These are phyloP conservation scores for Tillandsia fasciculata DNA, from an alignment of 176 grass and related monocot genomes.

Conservation along the genomic window DNA sequence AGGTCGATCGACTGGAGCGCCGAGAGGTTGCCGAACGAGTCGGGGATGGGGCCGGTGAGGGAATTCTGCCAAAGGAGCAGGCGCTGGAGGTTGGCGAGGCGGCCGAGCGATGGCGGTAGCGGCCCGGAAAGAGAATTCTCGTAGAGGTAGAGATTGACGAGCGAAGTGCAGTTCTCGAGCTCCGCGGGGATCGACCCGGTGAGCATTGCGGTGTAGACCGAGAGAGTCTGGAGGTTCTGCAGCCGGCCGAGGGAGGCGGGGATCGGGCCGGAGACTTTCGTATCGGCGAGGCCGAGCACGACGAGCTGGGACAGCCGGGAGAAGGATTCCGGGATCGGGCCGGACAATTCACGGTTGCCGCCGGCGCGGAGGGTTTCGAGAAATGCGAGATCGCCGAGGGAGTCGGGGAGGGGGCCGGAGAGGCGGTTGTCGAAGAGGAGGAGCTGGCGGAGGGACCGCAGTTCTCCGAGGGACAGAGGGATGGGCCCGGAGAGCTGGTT, in stretches of 20 bases:
- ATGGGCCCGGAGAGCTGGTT: conserved; percentile 61
- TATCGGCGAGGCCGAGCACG: conserved; percentile 83
- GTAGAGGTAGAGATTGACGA: conserved; percentile 80
- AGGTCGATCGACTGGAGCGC: conserved; percentile 62
- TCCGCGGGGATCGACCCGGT: conserved; percentile 72
- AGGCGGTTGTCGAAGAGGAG: conserved; percentile 68
- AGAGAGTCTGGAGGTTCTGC: conserved; percentile 55
- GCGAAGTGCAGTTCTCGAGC: conserved; percentile 58
- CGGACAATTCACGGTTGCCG: conserved; percentile 66
- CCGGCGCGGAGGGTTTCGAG: conserved; percentile 67
- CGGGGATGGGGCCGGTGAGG: conserved; percentile 68
- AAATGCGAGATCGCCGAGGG: conserved; percentile 44
- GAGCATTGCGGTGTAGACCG: conserved; percentile 68
- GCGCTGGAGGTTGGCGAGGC: conserved; percentile 46
- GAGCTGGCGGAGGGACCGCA: conserved; percentile 36
- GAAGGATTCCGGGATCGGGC: conserved; percentile 48
- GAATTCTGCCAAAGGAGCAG: conserved; percentile 95
- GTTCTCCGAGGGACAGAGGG: conserved; percentile 28
- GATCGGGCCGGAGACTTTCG: conserved; percentile 65
- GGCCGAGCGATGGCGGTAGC: conserved; percentile 49
- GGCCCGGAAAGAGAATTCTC: conserved; percentile 75
- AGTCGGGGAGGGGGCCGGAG: conserved; percentile 53
- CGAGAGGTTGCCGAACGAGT: conserved; percentile 59
- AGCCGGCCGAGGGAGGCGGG: conserved; percentile 57
- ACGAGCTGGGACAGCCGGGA: conserved; percentile 42